A percentile compares a stretch with the other conserved stretches of the same genome.
These are phyloP conservation scores for Fraxinus xanthoxyloides DNA, from an alignment of 305 asterid genomes.

Conservation along the genomic window DNA sequence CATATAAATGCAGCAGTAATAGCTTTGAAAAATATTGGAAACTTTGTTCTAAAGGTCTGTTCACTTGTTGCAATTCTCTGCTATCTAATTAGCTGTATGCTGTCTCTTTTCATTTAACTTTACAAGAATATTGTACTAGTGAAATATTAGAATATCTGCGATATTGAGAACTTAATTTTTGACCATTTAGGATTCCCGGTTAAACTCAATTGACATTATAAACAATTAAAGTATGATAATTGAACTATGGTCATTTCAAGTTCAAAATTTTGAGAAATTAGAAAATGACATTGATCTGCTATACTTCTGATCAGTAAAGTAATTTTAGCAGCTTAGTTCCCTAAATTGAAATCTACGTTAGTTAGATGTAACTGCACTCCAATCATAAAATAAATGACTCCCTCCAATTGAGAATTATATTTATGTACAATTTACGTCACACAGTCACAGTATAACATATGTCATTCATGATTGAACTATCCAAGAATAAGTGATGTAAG, in stretches of 20 bases:
- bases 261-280: background rate
- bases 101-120: background rate
- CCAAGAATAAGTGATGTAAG: background rate
- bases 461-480: background rate
- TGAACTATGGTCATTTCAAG: background rate
- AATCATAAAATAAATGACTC: background rate
- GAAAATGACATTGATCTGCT: background rate
- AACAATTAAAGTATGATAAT: background rate
- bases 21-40: background rate
- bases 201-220: background rate
- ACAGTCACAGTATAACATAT: background rate
- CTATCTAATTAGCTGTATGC: background rate
- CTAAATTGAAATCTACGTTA: background rate
- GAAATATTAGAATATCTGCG: background rate
- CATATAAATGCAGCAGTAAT: background rate
- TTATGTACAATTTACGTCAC: background rate
- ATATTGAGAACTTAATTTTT: background rate
- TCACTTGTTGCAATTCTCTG: background rate
- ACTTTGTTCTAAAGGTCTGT: background rate
- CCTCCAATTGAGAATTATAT: background rate
- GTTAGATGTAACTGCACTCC: background rate
- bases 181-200: background rate
- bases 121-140: background rate
- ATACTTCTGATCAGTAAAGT: background rate
- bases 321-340: background rate